Percentiles rank a stretch among this genome's conserved stretches.
Conservation (phyloP, 805 yeast species). For the Candida sanyiensis region DNA sequence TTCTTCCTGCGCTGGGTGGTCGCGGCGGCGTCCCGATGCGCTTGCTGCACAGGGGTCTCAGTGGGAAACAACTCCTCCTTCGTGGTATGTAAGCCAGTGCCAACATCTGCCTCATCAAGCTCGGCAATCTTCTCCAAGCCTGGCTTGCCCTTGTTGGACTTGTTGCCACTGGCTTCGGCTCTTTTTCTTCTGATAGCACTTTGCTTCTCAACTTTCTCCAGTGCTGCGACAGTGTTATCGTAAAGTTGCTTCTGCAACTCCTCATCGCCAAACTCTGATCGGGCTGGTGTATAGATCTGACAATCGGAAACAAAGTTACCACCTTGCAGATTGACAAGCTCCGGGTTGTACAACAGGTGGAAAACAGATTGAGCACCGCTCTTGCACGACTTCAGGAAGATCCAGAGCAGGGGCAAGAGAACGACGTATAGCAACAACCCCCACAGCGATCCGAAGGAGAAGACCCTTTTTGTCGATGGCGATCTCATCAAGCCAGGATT, state of each 20-base stretch:
- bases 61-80: constrained; percentile 2
- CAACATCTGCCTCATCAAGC: not conserved
- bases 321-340: constrained; percentile 53
- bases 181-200: constrained; percentile 63
- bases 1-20: constrained; percentile 9
- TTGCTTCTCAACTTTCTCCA: constrained; percentile 58
- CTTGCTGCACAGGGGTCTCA: not conserved
- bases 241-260: constrained; percentile 56
- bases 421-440: constrained; percentile 61
- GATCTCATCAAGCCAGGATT: constrained; percentile 94
- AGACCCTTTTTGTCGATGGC: constrained; percentile 71
- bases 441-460: constrained; percentile 68
- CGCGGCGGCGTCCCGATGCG: not conserved
- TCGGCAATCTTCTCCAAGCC: constrained; percentile 3
- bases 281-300: constrained; percentile 42
- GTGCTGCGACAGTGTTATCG: constrained; percentile 52
- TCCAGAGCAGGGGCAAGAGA: constrained; percentile 77
- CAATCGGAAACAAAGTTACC: constrained; percentile 77
- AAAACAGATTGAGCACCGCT: constrained; percentile 79
- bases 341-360: constrained; percentile 67
- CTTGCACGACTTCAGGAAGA: constrained; percentile 65
- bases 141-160: not conserved
- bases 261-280: constrained; percentile 59
- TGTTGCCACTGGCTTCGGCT: constrained; percentile 13
- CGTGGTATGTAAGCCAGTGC: not conserved